Evolutionary conservation across 2,329 filamentous ascomycete genomes (phyloP).

Genomic region (Xylaria sp.): DNA sequence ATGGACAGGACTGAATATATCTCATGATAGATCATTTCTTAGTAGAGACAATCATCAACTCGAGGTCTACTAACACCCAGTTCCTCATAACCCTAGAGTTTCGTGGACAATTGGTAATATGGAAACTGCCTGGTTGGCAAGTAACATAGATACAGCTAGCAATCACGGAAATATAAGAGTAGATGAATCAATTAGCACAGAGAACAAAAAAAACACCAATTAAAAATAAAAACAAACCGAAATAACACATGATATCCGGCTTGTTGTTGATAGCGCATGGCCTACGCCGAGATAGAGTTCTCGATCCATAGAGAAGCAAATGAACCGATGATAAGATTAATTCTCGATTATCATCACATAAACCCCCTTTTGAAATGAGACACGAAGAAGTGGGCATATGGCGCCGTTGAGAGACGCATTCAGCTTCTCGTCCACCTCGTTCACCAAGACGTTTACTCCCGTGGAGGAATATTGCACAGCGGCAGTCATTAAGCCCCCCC

Average conservation of each 20-base stretch:
- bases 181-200: too few species aligned
- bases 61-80: not conserved
- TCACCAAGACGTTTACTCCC: conserved; percentile 8
- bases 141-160: not conserved
- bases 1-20: not conserved
- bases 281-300: not conserved
- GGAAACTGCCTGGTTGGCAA: not conserved
- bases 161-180: not conserved
- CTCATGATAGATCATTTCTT: not conserved
- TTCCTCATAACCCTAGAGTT: not conserved
- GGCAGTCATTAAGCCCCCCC: conserved; percentile 26
- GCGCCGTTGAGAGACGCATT: conserved; percentile 6
- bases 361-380: conserved; percentile 23
- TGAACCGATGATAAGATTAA: conserved; percentile 6
- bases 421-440: conserved; percentile 8
- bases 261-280: not conserved
- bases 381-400: conserved; percentile 13
- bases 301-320: conserved; percentile 4
- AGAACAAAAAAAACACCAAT: not conserved
- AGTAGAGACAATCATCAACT: not conserved
- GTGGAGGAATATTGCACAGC: conserved; percentile 17
- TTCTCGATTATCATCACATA: conserved; percentile 20
- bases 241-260: not conserved
- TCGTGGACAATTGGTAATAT: too few species aligned
- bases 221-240: not conserved